These are phyloP conservation scores for Metarhizium robertsii DNA, from an alignment of 2,329 filamentous ascomycete genomes.

Conservation along the genomic window DNA sequence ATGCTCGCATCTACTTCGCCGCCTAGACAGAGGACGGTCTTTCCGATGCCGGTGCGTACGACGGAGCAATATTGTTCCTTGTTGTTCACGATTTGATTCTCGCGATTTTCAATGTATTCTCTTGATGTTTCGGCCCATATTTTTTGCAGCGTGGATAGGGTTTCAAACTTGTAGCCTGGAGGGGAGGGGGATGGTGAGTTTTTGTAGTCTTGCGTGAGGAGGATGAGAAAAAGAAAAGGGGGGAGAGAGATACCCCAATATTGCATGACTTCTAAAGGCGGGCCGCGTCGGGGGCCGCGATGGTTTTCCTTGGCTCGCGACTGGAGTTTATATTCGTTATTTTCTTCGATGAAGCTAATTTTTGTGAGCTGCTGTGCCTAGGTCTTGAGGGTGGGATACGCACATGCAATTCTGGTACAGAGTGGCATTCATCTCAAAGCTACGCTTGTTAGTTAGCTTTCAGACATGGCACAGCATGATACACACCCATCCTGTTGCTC, in stretches of 20 bases:
- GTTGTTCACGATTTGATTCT: conserved; percentile 69
- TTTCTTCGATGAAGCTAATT: conserved; percentile 81
- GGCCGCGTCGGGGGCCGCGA: conserved; percentile 25
- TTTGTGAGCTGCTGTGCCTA: neutral
- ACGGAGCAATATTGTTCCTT: conserved; percentile 93
- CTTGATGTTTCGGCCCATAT: conserved; percentile 66
- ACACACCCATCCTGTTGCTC: conserved; percentile 67
- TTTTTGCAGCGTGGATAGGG: conserved; percentile 63
- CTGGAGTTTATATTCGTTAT: conserved; percentile 62
- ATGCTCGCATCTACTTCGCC: conserved; percentile 87
- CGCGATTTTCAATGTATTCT: conserved; percentile 69
- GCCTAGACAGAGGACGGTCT: conserved; percentile 65
- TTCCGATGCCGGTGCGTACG: conserved; percentile 78
- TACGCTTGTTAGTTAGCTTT: conserved; percentile 24
- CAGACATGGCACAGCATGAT: neutral
- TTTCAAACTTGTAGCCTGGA: conserved; percentile 92
- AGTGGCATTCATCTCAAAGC: conserved; percentile 95
- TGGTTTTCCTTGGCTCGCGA: conserved; percentile 46
- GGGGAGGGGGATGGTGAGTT: neutral
- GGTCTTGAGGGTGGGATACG: conserved; percentile 12
- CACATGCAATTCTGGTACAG: conserved; percentile 56
- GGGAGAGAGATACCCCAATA: conserved; percentile 69
- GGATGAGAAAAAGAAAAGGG: neutral
- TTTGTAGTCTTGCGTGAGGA: neutral
- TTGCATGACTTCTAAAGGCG: conserved; percentile 71